Evolutionary conservation across 345 rosid species (phyloP).

Genomic region (Geranium rotundifolium): DNA sequence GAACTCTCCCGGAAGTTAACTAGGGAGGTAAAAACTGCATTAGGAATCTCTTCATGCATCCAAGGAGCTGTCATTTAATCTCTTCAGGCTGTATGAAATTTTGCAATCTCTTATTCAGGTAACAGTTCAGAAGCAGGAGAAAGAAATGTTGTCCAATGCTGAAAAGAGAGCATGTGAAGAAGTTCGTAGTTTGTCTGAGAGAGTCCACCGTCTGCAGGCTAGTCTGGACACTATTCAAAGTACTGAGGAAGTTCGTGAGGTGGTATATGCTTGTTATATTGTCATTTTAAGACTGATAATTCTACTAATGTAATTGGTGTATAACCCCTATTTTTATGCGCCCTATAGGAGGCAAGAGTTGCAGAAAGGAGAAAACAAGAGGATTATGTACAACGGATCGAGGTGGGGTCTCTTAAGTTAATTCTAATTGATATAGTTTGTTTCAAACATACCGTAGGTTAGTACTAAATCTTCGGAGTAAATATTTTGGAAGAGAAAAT

Average conservation of each 20-base stretch:
- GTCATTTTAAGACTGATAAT: too few relatives aligned
- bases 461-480: neutral
- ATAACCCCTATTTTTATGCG: constrained; percentile 1
- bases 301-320: too few relatives aligned
- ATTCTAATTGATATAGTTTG: neutral
- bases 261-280: constrained; percentile 10
- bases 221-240: constrained; percentile 73
- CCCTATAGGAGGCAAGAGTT: constrained; percentile 62
- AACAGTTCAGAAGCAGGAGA: constrained; percentile 64
- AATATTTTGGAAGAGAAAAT: neutral
- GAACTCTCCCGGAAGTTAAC: constrained; percentile 62
- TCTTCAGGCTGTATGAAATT: too few relatives aligned
- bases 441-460: too few relatives aligned
- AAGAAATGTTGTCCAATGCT: constrained; percentile 68
- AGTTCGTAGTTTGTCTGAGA: constrained; percentile 71
- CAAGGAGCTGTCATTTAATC: too few relatives aligned
- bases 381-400: constrained; percentile 53
- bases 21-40: constrained; percentile 53
- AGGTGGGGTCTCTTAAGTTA: constrained; percentile 36
- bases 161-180: constrained; percentile 86
- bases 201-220: constrained; percentile 81
- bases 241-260: constrained; percentile 86
- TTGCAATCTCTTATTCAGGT: constrained; percentile 25
- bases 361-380: constrained; percentile 73
- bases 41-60: neutral